These are phyloP conservation scores for Zea luxurians DNA, from an alignment of 176 grass and related monocot genomes.

Conservation along the genomic window DNA sequence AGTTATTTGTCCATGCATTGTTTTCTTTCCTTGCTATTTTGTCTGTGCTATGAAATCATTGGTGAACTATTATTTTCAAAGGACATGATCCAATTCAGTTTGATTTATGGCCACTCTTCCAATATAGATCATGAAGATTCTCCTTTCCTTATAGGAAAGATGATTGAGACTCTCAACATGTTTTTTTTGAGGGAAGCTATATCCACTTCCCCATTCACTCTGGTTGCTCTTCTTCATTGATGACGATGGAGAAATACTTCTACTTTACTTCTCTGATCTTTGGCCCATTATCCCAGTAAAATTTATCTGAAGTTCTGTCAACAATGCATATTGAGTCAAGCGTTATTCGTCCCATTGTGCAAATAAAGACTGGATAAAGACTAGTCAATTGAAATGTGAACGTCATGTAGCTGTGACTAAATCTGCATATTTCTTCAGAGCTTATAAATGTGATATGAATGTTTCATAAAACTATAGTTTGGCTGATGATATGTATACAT, in stretches of 20 bases:
- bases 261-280: not conserved
- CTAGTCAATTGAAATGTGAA: constrained; percentile 4
- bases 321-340: not conserved
- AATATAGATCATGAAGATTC: constrained; percentile 23
- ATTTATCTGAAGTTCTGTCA: not conserved
- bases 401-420: not conserved
- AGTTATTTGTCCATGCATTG: constrained; percentile 13
- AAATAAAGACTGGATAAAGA: not conserved
- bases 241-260: not conserved
- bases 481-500: not conserved
- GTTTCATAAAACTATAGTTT: not conserved
- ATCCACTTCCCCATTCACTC: not conserved
- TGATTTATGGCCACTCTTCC: not conserved
- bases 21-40: constrained; percentile 1
- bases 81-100: not conserved
- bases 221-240: not conserved
- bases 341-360: not conserved
- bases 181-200: not conserved
- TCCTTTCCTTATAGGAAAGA: constrained; percentile 34
- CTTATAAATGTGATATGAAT: constrained; percentile 10
- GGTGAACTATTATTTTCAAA: not conserved
- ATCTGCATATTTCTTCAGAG: not conserved
- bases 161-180: constrained; percentile 27
- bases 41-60: not conserved
- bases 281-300: not conserved